phyloP scores from a whole-genome alignment of 805 yeast genomes.

The Metschnikowia vanudenii region DNA sequence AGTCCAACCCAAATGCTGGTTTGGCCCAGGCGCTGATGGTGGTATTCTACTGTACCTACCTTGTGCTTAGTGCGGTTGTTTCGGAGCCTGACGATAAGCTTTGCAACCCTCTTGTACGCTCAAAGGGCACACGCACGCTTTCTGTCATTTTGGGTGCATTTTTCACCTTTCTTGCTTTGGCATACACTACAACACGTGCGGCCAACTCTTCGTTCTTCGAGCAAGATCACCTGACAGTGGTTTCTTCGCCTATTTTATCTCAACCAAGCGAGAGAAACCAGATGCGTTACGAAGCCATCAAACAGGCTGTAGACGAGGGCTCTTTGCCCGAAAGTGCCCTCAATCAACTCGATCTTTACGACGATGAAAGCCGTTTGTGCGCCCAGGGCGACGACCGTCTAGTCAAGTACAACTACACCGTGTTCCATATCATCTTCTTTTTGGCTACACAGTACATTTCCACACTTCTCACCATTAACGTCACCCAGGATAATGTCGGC shows the following conservation, averaged over 20 bases:
- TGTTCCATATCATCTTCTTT: conserved; percentile 89
- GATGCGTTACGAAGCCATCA: conserved; percentile 81
- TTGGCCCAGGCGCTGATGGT: conserved; percentile 97
- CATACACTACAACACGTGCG: conserved; percentile 95
- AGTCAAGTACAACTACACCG: conserved; percentile 79
- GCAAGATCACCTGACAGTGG: conserved; percentile 29
- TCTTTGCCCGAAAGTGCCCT: conserved; percentile 91
- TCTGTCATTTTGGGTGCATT: conserved; percentile 87
- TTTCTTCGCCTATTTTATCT: conserved; percentile 43
- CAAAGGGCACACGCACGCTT: conserved; percentile 85
- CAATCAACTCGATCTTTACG: conserved; percentile 63
- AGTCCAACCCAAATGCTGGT: conserved; percentile 91
- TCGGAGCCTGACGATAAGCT: conserved; percentile 92
- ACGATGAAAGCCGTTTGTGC: conserved; percentile 32
- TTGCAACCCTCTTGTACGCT: conserved; percentile 90
- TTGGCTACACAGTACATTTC: conserved; percentile 97
- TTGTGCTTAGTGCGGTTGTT: conserved; percentile 88
- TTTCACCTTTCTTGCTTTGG: conserved; percentile 92
- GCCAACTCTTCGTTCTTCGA: conserved; percentile 62
- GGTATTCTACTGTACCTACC: conserved; percentile 85
- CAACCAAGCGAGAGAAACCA: conserved; percentile 52
- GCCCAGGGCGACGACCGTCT: conserved; percentile 58
- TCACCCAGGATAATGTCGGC: conserved; percentile 76
- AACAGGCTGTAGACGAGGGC: conserved; percentile 96
- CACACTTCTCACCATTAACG: conserved; percentile 87